A percentile compares a stretch with the other conserved stretches of the same genome.
These are phyloP conservation scores for Salvia sclarea DNA, from an alignment of 305 asterid species.

Conservation along the genomic window DNA sequence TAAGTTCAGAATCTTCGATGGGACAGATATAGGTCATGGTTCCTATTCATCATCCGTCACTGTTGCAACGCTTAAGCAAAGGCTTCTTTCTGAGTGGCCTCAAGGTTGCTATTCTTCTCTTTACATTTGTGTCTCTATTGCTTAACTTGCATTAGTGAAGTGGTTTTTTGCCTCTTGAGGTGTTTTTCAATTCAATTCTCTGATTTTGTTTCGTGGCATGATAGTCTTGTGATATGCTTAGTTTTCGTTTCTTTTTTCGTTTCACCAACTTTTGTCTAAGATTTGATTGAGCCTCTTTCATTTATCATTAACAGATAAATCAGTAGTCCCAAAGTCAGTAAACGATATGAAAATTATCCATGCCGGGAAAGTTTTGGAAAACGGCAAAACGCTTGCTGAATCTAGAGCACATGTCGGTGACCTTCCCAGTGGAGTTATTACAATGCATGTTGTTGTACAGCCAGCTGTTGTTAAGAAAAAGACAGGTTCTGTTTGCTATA, in stretches of 20 bases:
- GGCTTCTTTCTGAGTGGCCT: slow-evolving; percentile 60
- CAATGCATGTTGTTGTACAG: slow-evolving; percentile 64
- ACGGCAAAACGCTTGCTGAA: slow-evolving; percentile 54
- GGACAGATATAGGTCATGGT: slow-evolving; percentile 62
- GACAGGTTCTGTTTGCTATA: slow-evolving; percentile 38
- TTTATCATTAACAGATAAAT: slow-evolving; percentile 41
- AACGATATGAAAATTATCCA: slow-evolving; percentile 56
- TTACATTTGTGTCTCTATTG: not conserved
- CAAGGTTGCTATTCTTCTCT: slow-evolving; percentile 40
- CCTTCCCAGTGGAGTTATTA: slow-evolving; percentile 50
- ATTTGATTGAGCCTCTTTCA: slow-evolving; percentile 10
- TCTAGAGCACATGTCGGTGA: slow-evolving; percentile 43
- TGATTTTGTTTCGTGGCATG: not conserved
- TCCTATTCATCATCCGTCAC: slow-evolving; percentile 45
- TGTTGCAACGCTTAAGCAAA: slow-evolving; percentile 48
- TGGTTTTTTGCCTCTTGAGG: not conserved
- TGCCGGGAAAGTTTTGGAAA: slow-evolving; percentile 52
- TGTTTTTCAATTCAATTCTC: not conserved
- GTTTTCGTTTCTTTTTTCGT: not conserved
- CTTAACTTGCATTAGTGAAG: not conserved
- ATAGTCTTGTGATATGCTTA: not conserved
- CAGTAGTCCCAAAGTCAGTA: slow-evolving; percentile 51
- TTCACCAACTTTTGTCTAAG: not conserved
- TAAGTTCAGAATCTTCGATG: slow-evolving; percentile 64
- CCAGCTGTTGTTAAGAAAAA: slow-evolving; percentile 50